Percentiles rank a stretch among this genome's conserved stretches.
Evolutionary conservation across 2,329 filamentous ascomycete species (phyloP).

Genomic region (Neopestalotiopsis sp.): DNA sequence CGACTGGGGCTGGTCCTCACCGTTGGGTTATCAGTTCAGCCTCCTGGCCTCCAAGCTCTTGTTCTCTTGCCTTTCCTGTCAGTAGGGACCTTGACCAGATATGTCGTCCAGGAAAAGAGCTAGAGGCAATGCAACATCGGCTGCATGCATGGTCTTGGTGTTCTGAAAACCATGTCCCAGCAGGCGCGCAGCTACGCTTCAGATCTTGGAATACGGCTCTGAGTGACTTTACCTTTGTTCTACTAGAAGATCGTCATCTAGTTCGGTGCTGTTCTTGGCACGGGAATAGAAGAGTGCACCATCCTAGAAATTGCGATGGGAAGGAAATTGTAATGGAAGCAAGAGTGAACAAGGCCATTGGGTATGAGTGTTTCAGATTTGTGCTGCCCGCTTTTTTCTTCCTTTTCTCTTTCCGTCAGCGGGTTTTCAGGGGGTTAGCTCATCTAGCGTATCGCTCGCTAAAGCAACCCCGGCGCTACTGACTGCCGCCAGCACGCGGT

Average conservation of each 20-base stretch:
- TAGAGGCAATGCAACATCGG: neutral
- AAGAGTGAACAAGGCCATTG: neutral
- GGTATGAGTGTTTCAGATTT: slow-evolving; percentile 11
- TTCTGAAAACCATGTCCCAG: neutral
- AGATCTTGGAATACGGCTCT: neutral
- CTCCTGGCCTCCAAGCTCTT: neutral
- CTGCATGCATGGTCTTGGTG: neutral
- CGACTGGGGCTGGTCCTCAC: neutral
- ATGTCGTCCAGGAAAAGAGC: neutral
- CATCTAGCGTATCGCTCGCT: neutral
- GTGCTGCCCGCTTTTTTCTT: slow-evolving; percentile 1
- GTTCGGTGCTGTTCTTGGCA: neutral
- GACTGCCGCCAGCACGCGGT: neutral
- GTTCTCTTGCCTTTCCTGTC: slow-evolving; percentile 2
- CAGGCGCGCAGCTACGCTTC: neutral
- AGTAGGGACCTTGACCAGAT: neutral
- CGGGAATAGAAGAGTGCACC: neutral
- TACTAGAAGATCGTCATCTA: neutral
- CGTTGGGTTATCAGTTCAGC: neutral
- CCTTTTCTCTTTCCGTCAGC: neutral
- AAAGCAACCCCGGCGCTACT: neutral
- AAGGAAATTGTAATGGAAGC: neutral
- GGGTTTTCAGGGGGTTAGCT: neutral
- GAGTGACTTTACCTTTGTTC: neutral
- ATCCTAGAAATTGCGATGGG: neutral